Percentiles rank a stretch among this genome's conserved stretches.
phyloP scores from a whole-genome alignment of 2,329 filamentous ascomycete genomes.

The Aureobasidium sp. region DNA sequence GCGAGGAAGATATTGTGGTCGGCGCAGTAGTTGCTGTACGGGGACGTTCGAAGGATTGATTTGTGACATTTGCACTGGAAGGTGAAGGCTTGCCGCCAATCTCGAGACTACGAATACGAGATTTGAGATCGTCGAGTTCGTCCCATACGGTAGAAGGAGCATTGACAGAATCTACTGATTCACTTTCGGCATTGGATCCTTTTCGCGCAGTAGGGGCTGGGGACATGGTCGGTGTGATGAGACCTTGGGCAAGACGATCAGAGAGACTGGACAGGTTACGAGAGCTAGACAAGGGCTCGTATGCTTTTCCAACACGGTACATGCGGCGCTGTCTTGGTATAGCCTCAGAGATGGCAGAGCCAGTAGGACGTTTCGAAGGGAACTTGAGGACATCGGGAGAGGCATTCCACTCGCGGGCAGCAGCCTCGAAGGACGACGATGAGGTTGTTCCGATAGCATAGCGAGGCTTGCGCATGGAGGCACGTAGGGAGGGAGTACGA shows the following conservation, averaged over 20 bases:
- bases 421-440: slow-evolving; percentile 10
- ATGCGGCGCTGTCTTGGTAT: slow-evolving; percentile 6
- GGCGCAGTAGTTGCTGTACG: slow-evolving; percentile 84
- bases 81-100: slow-evolving; percentile 80
- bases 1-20: slow-evolving; percentile 85
- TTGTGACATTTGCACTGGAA: slow-evolving; percentile 68
- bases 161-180: slow-evolving; percentile 80
- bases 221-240: slow-evolving; percentile 6
- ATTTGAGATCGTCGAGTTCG: slow-evolving; percentile 91
- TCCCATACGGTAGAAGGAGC: slow-evolving; percentile 96
- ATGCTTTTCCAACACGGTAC: slow-evolving; percentile 11
- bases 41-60: slow-evolving; percentile 70
- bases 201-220: slow-evolving; percentile 31
- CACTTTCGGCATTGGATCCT: slow-evolving; percentile 49
- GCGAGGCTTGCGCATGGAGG: slow-evolving; percentile 9
- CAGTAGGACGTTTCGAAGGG: background rate
- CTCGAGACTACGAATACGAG: slow-evolving; percentile 82
- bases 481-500: slow-evolving; percentile 10
- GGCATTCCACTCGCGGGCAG: slow-evolving; percentile 11
- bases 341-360: background rate
- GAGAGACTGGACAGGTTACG: slow-evolving; percentile 6
- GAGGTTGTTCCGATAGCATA: slow-evolving; percentile 9
- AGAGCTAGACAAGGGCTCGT: background rate
- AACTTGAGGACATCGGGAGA: slow-evolving; percentile 10
- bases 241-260: slow-evolving; percentile 4